A percentile compares a stretch with the other conserved stretches of the same genome.
Evolutionary conservation across 2,329 filamentous ascomycete species (phyloP).

Genomic region (Sphaerostilbella broomeana): DNA sequence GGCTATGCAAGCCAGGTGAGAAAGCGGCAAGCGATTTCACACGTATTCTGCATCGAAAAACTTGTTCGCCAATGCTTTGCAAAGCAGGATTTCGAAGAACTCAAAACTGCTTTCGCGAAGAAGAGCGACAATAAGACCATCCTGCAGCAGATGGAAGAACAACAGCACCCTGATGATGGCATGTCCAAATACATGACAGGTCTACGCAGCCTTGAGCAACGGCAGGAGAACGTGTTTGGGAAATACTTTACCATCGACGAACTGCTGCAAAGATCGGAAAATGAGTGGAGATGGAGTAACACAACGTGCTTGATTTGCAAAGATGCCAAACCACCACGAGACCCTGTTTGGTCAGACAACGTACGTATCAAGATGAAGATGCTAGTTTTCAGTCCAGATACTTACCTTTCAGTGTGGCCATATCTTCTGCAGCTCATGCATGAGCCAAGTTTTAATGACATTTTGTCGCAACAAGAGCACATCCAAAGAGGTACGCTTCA

Average conservation of each 20-base stretch:
- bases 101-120: not conserved
- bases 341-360: not conserved
- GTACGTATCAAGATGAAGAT: slow-evolving; percentile 12
- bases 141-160: slow-evolving; percentile 9
- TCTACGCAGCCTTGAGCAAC: slow-evolving; percentile 8
- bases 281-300: slow-evolving; percentile 7
- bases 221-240: slow-evolving; percentile 14
- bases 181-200: slow-evolving; percentile 14
- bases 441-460: slow-evolving; percentile 1
- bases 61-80: slow-evolving; percentile 14
- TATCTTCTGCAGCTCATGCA: slow-evolving; percentile 24
- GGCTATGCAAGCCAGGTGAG: not conserved
- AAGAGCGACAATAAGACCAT: not conserved
- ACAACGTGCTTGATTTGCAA: slow-evolving; percentile 14
- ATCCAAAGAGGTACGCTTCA: too few relatives aligned
- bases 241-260: slow-evolving; percentile 15
- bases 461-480: not conserved
- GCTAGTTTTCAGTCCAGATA: not conserved
- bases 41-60: slow-evolving; percentile 24
- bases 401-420: slow-evolving; percentile 28
- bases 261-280: slow-evolving; percentile 13
- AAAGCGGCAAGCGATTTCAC: slow-evolving; percentile 21
- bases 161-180: too few relatives aligned
- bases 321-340: accelerated
- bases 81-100: not conserved